Percentiles rank a stretch among this genome's conserved stretches.
These are phyloP conservation scores for Psilocybe azurescens DNA, from an alignment of 768 basidiomycete genomes.

Conservation along the genomic window DNA sequence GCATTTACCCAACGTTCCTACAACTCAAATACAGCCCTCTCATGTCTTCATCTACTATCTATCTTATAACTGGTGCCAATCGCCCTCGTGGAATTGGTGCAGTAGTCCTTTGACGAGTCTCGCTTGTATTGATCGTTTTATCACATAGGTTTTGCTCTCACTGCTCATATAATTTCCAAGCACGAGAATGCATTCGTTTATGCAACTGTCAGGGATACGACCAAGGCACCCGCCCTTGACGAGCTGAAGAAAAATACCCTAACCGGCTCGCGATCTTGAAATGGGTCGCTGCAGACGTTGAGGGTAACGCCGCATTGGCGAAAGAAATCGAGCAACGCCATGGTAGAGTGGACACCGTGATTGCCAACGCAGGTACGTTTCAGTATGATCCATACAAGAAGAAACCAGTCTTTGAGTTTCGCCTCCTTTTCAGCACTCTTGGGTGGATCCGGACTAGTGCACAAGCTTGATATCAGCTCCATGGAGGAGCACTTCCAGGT, in stretches of 20 bases:
- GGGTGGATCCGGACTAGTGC: neutral
- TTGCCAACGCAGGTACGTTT: neutral
- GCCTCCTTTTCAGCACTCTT: neutral
- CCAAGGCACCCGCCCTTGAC: neutral
- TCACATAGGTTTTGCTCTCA: neutral
- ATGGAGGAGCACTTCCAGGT: neutral
- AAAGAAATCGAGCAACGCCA: constrained; percentile 3
- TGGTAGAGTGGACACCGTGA: neutral
- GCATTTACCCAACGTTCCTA: too few relatives aligned
- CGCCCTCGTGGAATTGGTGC: neutral
- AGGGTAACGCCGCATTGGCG: neutral
- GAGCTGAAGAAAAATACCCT: neutral
- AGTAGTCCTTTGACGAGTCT: too few relatives aligned
- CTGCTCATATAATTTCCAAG: neutral
- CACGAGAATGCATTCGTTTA: constrained; percentile 1
- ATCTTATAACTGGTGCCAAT: neutral
- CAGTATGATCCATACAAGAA: neutral
- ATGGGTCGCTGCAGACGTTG: neutral
- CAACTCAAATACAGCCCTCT: too few relatives aligned
- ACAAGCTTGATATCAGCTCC: neutral
- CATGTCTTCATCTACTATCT: neutral
- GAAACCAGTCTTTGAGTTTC: too few relatives aligned
- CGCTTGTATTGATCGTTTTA: too few relatives aligned
- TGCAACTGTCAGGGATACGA: neutral
- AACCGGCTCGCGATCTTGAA: neutral